phyloP scores from a whole-genome alignment of 1,139 yeast species.

The Blastobotrys indianensis region DNA sequence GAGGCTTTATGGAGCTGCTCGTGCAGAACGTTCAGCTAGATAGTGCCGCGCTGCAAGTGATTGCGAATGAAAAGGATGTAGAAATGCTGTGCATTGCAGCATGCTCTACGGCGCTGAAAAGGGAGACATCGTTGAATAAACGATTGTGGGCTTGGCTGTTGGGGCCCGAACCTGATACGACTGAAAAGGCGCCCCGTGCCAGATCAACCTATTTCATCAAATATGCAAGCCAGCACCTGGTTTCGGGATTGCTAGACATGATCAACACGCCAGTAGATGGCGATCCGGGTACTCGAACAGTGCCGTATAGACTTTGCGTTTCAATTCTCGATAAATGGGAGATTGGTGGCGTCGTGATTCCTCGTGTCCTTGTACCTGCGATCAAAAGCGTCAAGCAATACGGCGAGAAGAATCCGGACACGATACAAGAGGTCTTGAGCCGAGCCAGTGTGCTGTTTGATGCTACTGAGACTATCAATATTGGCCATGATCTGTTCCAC shows the following conservation, averaged over 20 bases:
- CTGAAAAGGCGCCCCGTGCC: constrained; percentile 20
- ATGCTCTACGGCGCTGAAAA: constrained; percentile 60
- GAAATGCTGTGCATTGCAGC: constrained; percentile 57
- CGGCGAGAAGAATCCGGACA: constrained; percentile 17
- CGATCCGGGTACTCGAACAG: constrained; percentile 35
- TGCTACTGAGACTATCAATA: constrained; percentile 70
- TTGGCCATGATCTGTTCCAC: constrained; percentile 63
- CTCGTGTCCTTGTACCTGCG: constrained; percentile 61
- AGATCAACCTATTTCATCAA: constrained; percentile 53
- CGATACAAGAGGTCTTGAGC: constrained; percentile 42
- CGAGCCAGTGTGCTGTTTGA: constrained; percentile 71
- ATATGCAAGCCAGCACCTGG: constrained; percentile 47
- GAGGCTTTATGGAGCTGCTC: constrained; percentile 84
- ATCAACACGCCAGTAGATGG: constrained; percentile 32
- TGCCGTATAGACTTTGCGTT: constrained; percentile 57
- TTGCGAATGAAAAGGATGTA: constrained; percentile 49
- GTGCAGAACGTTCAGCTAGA: constrained; percentile 61
- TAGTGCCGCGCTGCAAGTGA: constrained; percentile 48
- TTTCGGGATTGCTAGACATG: constrained; percentile 47
- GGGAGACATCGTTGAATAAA: constrained; percentile 90
- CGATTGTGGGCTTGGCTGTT: constrained; percentile 89
- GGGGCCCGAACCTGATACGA: constrained; percentile 51
- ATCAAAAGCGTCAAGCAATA: constrained; percentile 35
- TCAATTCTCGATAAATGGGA: constrained; percentile 93
- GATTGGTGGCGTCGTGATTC: constrained; percentile 68